Evolutionary conservation across 2,329 filamentous ascomycete genomes (phyloP).

Genomic region (Beauveria asiatica): DNA sequence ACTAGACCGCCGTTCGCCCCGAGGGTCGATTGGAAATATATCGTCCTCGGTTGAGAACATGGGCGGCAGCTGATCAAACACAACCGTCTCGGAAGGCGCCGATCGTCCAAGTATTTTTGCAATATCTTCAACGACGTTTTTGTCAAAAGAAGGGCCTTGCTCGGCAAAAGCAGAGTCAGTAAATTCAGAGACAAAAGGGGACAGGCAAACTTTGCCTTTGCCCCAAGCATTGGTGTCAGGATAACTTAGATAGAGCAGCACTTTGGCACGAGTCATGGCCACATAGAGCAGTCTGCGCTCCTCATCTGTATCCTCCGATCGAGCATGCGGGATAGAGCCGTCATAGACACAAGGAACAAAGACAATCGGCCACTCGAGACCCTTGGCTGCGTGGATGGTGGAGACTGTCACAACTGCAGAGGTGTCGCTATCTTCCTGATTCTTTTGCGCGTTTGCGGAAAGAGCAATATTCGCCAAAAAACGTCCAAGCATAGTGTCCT

Average conservation of each 20-base stretch:
- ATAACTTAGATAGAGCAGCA: constrained; percentile 75
- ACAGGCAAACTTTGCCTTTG: constrained; percentile 53
- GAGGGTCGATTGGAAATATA: constrained; percentile 56
- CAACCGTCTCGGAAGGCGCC: constrained; percentile 45
- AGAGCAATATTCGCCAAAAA: constrained; percentile 88
- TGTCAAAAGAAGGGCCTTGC: constrained; percentile 62
- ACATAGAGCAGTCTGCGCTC: constrained; percentile 87
- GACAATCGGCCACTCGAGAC: constrained; percentile 90
- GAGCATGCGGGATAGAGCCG: constrained; percentile 81
- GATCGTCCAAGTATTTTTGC: constrained; percentile 61
- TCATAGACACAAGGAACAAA: constrained; percentile 87
- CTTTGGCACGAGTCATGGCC: constrained; percentile 90
- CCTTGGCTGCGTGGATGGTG: constrained; percentile 93
- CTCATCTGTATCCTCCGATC: constrained; percentile 78
- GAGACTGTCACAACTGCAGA: constrained; percentile 74
- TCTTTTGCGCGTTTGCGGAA: constrained; percentile 67
- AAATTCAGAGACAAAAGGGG: constrained; percentile 58
- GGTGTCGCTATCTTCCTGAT: constrained; percentile 46
- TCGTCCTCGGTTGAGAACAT: constrained; percentile 58
- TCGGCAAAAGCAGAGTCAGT: constrained; percentile 35
- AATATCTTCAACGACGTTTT: constrained; percentile 53
- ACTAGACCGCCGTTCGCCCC: constrained; percentile 24
- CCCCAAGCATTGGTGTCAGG: constrained; percentile 59
- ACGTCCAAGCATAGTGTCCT: constrained; percentile 51
- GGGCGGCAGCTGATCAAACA: constrained; percentile 43